Percentiles rank a stretch among this genome's conserved stretches.
Evolutionary conservation across 352 stramenopile species (phyloP).

Genomic region (Pythium grandisporangium): DNA sequence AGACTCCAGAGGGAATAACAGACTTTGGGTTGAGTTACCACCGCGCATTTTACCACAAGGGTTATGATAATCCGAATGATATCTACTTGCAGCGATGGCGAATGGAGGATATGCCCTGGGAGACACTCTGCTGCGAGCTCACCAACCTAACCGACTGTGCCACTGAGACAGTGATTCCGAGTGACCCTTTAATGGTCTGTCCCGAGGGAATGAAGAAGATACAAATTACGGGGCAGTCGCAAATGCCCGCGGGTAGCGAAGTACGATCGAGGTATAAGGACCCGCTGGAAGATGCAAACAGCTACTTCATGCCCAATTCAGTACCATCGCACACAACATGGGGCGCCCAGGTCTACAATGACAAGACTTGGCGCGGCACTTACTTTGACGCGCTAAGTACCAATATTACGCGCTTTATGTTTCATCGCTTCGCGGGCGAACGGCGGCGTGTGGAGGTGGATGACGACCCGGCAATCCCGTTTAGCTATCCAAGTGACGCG

Average conservation of each 20-base stretch:
- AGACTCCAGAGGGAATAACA: constrained; percentile 43
- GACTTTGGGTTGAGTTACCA: constrained; percentile 96
- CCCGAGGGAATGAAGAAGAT: constrained; percentile 49
- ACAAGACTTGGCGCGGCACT: constrained; percentile 92
- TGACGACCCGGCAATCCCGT: constrained; percentile 18
- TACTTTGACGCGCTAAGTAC: constrained; percentile 90
- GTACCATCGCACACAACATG: constrained; percentile 74
- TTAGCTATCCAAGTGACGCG: constrained; percentile 47
- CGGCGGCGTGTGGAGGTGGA: constrained; percentile 35
- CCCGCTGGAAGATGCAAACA: constrained; percentile 86
- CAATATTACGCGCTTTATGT: constrained; percentile 88
- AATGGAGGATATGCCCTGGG: constrained; percentile 90
- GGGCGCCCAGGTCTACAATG: constrained; percentile 75
- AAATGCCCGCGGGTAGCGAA: constrained; percentile 25
- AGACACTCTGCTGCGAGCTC: constrained; percentile 82
- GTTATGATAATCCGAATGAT: constrained; percentile 96
- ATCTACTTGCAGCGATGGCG: constrained; percentile 96
- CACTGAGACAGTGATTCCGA: constrained; percentile 27
- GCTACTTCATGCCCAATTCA: constrained; percentile 76
- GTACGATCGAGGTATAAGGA: constrained; percentile 90
- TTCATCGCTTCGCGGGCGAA: constrained; percentile 57
- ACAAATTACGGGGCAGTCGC: constrained; percentile 54
- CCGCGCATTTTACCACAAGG: constrained; percentile 88
- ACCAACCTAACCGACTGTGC: constrained; percentile 50
- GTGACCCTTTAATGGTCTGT: constrained; percentile 21